phyloP scores from a whole-genome alignment of 352 stramenopile species.

The Globisporangium iwayamae region DNA sequence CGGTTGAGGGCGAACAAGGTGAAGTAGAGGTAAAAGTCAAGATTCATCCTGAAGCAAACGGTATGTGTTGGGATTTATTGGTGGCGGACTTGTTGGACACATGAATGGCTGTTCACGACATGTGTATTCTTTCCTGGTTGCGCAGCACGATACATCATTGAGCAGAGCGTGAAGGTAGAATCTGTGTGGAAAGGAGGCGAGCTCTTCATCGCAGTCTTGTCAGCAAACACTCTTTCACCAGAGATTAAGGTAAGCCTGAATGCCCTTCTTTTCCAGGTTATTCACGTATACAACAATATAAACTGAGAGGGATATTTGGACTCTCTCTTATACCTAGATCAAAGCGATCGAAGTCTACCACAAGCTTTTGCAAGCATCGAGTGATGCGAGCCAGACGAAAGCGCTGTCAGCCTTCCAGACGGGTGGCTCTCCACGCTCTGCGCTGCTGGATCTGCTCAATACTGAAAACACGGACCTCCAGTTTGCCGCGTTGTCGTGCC shows the following conservation, averaged over 20 bases:
- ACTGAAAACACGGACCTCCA: conserved; percentile 27
- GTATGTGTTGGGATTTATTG: conserved; percentile 18
- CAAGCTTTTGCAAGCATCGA: conserved; percentile 15
- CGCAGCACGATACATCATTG: conserved; percentile 42
- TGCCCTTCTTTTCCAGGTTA: background rate
- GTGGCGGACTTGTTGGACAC: background rate
- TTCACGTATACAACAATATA: background rate
- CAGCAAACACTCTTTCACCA: background rate
- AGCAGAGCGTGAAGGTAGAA: conserved; percentile 22
- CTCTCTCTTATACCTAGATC: conserved; percentile 5
- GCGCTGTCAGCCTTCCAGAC: conserved; percentile 31
- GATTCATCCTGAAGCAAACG: conserved; percentile 39
- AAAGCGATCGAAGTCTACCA: conserved; percentile 24
- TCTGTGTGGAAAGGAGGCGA: conserved; percentile 45
- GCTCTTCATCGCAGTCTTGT: conserved; percentile 23
- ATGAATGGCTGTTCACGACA: too few species aligned
- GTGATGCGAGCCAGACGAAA: background rate
- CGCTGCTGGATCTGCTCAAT: conserved; percentile 26
- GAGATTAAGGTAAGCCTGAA: conserved; percentile 9
- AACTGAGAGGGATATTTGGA: background rate
- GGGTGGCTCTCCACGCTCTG: conserved; percentile 23
- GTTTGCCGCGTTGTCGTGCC: conserved; percentile 34
- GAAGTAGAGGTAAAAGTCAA: background rate
- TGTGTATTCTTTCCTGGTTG: background rate
- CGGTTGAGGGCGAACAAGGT: background rate